A percentile compares a stretch with the other conserved stretches of the same genome.
phyloP scores from a whole-genome alignment of 106 monocot genomes.

The Apostasia ramifera region DNA sequence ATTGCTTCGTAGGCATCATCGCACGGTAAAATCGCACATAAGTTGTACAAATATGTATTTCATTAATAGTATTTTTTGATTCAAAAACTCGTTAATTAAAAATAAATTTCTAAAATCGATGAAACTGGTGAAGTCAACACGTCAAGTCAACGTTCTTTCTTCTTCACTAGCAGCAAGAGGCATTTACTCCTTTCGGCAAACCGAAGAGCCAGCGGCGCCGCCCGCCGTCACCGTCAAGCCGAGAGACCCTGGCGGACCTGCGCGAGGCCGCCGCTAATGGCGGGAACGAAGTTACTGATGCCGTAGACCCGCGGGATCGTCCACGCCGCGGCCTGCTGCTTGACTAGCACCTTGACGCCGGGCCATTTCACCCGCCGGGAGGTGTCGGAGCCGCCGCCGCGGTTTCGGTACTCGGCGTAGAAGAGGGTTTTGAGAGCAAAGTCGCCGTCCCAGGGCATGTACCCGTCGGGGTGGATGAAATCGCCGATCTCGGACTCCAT shows the following conservation, averaged over 20 bases:
- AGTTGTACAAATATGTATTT: too few species aligned
- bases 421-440: slow-evolving; percentile 42
- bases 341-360: slow-evolving; percentile 41
- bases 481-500: slow-evolving; percentile 55
- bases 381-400: slow-evolving; percentile 32
- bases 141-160: too few species aligned
- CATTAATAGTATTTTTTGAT: too few species aligned
- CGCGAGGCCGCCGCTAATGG: slow-evolving; percentile 1
- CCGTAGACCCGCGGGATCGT: not conserved
- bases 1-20: too few species aligned
- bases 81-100: too few species aligned
- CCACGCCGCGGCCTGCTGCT: not conserved
- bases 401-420: slow-evolving; percentile 58
- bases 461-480: slow-evolving; percentile 51
- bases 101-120: too few species aligned
- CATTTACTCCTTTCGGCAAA: too few species aligned
- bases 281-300: not conserved
- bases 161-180: too few species aligned
- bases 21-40: too few species aligned
- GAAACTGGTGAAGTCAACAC: too few species aligned
- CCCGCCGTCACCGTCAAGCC: not conserved
- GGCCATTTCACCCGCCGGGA: slow-evolving; percentile 41
- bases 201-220: too few species aligned
- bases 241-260: slow-evolving; percentile 3
- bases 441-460: slow-evolving; percentile 45